Evolutionary conservation across 805 yeast species (phyloP).

Genomic region (Metschnikowia matae): DNA sequence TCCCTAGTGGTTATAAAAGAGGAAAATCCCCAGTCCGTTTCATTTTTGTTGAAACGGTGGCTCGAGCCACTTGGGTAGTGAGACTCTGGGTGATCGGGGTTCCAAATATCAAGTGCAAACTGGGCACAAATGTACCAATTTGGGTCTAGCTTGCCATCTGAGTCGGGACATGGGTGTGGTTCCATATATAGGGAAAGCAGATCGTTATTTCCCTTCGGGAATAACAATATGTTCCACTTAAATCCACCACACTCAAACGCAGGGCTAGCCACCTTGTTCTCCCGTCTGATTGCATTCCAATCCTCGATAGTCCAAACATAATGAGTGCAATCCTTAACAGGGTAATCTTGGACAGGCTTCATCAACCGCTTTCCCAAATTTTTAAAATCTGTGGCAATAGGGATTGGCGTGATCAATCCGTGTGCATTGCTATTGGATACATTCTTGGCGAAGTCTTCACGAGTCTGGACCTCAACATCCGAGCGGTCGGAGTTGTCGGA

Average conservation of each 20-base stretch:
- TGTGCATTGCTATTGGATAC: neutral
- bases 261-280: conserved; percentile 44
- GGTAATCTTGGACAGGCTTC: conserved; percentile 40
- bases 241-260: conserved; percentile 55
- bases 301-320: conserved; percentile 49
- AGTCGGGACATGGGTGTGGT: conserved; percentile 49
- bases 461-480: conserved; percentile 6
- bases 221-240: conserved; percentile 67
- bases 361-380: conserved; percentile 26
- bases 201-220: conserved; percentile 70
- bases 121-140: conserved; percentile 91
- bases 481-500: conserved; percentile 18
- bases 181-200: conserved; percentile 72
- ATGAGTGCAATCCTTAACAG: conserved; percentile 30
- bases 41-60: conserved; percentile 72
- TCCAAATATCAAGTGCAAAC: conserved; percentile 80
- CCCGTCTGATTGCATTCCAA: conserved; percentile 40
- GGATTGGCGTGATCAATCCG: conserved; percentile 6
- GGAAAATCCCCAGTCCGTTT: conserved; percentile 96
- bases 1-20: conserved; percentile 51
- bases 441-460: neutral
- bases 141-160: conserved; percentile 22
- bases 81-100: conserved; percentile 64
- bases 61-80: conserved; percentile 60
- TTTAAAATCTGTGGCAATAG: conserved; percentile 31